Percentiles rank a stretch among this genome's conserved stretches.
Evolutionary conservation across 805 yeast species (phyloP).

Genomic region (Jamesozyma spencerorum): DNA sequence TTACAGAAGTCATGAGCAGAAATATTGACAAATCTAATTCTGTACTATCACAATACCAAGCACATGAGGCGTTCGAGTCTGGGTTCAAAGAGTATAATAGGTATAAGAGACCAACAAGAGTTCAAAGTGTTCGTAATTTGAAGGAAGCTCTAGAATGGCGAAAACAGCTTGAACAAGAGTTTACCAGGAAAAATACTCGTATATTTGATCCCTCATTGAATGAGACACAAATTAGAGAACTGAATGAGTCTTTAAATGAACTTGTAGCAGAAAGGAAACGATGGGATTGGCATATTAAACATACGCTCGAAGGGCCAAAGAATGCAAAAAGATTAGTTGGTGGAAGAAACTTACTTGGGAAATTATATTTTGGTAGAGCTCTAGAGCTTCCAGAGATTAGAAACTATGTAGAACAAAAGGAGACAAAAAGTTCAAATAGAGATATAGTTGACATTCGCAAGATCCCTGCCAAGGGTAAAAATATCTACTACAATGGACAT

Average conservation of each 20-base stretch:
- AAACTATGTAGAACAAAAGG: slow-evolving; percentile 33
- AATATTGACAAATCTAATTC: slow-evolving; percentile 71
- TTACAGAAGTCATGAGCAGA: too few species aligned
- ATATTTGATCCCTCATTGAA: slow-evolving; percentile 53
- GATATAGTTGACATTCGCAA: slow-evolving; percentile 2
- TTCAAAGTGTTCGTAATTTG: slow-evolving; percentile 43
- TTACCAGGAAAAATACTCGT: slow-evolving; percentile 47
- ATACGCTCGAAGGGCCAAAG: slow-evolving; percentile 17
- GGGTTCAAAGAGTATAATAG: slow-evolving; percentile 52
- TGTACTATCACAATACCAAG: slow-evolving; percentile 55
- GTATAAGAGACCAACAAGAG: slow-evolving; percentile 51
- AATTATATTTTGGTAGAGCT: slow-evolving; percentile 77
- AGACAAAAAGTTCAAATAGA: slow-evolving; percentile 15
- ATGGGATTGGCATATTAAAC: slow-evolving; percentile 70
- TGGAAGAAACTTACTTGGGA: slow-evolving; percentile 39
- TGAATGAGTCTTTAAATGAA: slow-evolving; percentile 66
- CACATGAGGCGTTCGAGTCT: slow-evolving; percentile 46
- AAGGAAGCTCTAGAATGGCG: slow-evolving; percentile 70
- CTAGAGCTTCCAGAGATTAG: slow-evolving; percentile 67
- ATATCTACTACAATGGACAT: too few species aligned
- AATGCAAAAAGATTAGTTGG: slow-evolving; percentile 3
- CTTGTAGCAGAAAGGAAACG: slow-evolving; percentile 56
- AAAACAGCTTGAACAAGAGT: slow-evolving; percentile 49
- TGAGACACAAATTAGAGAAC: slow-evolving; percentile 57
- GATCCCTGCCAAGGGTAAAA: not conserved